Percentiles rank a stretch among this genome's conserved stretches.
These are phyloP conservation scores for Lasiosphaeris hirsuta DNA, from an alignment of 495 filamentous ascomycete species.

Conservation along the genomic window DNA sequence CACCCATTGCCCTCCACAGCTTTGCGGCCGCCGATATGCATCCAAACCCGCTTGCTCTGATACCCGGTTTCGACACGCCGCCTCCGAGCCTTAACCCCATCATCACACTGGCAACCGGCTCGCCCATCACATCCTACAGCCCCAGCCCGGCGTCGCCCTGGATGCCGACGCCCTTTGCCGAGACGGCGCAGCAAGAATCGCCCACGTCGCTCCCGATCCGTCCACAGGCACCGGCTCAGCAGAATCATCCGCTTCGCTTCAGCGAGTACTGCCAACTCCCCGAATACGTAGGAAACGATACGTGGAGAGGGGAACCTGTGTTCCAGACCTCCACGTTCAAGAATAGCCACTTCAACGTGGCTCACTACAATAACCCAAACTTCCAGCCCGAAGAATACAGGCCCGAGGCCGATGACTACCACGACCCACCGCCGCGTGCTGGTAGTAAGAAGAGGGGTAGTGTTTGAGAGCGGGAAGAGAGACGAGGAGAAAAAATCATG, in stretches of 20 bases:
- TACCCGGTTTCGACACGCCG: conserved; percentile 42
- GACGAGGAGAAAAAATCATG: conserved; percentile 2
- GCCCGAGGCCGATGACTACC: conserved; percentile 38
- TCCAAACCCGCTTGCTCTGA: conserved; percentile 35
- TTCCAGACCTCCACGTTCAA: conserved; percentile 54
- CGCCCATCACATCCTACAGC: conserved; percentile 33
- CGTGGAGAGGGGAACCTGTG: conserved; percentile 40
- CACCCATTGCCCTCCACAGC: conserved; percentile 37
- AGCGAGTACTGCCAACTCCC: conserved; percentile 46
- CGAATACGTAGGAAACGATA: conserved; percentile 36
- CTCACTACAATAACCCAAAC: conserved; percentile 79
- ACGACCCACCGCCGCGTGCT: conserved; percentile 22
- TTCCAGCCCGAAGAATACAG: conserved; percentile 72
- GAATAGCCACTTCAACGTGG: conserved; percentile 72
- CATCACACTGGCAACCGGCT: conserved; percentile 23
- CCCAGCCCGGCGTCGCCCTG: conserved; percentile 42
- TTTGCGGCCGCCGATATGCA: conserved; percentile 38
- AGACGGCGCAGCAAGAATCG: conserved; percentile 31
- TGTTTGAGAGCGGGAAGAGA: conserved; percentile 18
- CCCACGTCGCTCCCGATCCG: conserved; percentile 29
- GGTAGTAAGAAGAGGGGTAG: conserved; percentile 40
- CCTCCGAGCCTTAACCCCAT: conserved; percentile 29
- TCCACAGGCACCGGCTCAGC: conserved; percentile 30
- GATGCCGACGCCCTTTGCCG: conserved; percentile 36
- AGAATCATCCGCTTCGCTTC: conserved; percentile 40